Evolutionary conservation across 2,329 filamentous ascomycete species (phyloP), one percentile per base, ranked within the genome.

Genomic region (Fusarium nisikadoi): DNA sequence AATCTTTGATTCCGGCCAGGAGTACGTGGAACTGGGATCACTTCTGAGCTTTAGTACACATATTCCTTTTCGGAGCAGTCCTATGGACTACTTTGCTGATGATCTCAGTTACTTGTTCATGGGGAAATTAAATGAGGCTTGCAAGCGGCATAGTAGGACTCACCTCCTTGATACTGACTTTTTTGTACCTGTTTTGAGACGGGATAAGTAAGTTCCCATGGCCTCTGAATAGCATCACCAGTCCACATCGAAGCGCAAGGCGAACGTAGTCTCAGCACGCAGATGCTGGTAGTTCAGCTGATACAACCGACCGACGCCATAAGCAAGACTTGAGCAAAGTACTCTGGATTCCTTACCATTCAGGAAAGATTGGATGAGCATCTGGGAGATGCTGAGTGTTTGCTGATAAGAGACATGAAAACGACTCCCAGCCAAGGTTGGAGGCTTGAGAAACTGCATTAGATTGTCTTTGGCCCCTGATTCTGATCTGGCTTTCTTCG

Each of bases 81-180:
- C 14, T 12, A 47, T 47, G 14, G 45, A 31, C 5, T 2, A 1
- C 10, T 47, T 47, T 31, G 4, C 5, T 3, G 27, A n/a, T 2
- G 5, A 47, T n/a, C 9, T 47, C 27, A 31, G 3, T 31, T 31
- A 8, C 14, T 31, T 31, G 20, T 47, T 47, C 14, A 0, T 17
- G 27, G 1, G 3, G 0, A 47, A 5, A 31, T 17, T 31, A 17
- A 8, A 47, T 12, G 3, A 0, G 1, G 27, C 45, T 47, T 8
- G 1, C 10, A 3, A 12, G 2, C 0, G 2, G 2, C 1, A 6
- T 45, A 9, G 2, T 8, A 12, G 1, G 14, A 8, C 3, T n/a
- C 14, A 47, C 14, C 0, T 47, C 20, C 14, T 47, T 14, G 45
- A 17, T 9, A 17, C 27, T 2, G 7, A 47, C 45, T 31, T 12